Base-by-base conservation (phyloP, 2,329 filamentous ascomycete genomes). In the Exserohilum turcica region DNA sequence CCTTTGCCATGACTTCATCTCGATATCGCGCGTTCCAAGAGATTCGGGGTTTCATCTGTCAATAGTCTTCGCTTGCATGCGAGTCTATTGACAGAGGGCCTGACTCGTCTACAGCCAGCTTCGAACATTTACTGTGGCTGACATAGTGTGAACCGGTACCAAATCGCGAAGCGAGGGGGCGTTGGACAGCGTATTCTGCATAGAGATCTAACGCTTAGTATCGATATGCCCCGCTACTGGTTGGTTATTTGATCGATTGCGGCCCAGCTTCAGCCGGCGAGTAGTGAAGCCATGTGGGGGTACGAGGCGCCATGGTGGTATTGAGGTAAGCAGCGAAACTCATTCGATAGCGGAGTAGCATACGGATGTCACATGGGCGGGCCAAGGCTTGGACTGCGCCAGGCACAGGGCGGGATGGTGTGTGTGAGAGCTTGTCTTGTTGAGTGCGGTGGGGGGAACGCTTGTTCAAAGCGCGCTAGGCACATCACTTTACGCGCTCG, bases 401-500 rank as follows among this genome's bases (percentile, higher is more conserved):
- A 24, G 21, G 21, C 6, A 5, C 39, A 24, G n/a, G 27, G 18
- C 19, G 21, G 21, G 21, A 21, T 43, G 27, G 18, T 5, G 15
- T 18, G 7, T 31, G 13, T 5, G 16, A 15, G n/a, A 18, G 27
- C 24, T 16, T 28, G 15, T 42, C 8, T 16, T 13, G 19, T 19
- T 8, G 29, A 13, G 40, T 19, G 18, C 16, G 29, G 46, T 31
- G 33, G 48, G 37, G 51, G 46, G 29, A 46, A 52, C 39, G 51
- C 39, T 28, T 44, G 35, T 29, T 19, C n/a, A 45, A 50, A 54
- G 40, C 51, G 46, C 51, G 51, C 46, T 54, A 54, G 31, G 21
- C 39, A 35, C 19, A 38, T 31, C 51, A 54, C 51, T 54, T 50
- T 54, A 54, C 51, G 51, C 51, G 51, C 46, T 54, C 51, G 51